Conservation (phyloP, 176 grass and related monocot species). For the Eremochloa ophiuroides region DNA sequence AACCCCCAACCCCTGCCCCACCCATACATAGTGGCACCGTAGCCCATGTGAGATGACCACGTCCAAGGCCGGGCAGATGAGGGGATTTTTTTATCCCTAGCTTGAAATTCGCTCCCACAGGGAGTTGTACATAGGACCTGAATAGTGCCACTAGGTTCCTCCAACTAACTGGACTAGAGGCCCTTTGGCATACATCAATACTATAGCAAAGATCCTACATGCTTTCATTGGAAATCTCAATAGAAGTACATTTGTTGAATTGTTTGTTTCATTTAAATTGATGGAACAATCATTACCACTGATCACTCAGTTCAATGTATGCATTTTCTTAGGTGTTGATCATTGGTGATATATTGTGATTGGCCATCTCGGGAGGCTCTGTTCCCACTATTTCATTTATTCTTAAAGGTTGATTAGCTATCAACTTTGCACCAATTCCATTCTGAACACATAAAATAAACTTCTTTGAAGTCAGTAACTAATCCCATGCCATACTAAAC, state of each 20-base stretch:
- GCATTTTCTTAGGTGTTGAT: neutral
- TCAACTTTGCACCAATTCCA: neutral
- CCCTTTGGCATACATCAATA: neutral
- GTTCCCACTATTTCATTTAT: neutral
- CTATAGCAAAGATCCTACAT: neutral
- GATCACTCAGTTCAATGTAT: neutral
- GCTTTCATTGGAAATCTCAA: neutral
- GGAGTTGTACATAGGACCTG: no score
- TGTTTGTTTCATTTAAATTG: neutral
- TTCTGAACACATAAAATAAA: neutral
- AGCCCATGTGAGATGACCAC: no score
- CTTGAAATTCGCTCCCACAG: no score
- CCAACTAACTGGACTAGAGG: no score
- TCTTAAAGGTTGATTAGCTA: neutral
- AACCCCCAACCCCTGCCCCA: no score
- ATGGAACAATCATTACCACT: neutral
- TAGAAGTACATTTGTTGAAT: neutral
- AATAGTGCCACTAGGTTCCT: no score
- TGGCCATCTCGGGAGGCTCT: neutral
- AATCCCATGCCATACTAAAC: neutral
- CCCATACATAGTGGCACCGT: no score
- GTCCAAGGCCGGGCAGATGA: no score
- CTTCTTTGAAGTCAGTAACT: neutral
- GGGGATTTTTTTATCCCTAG: no score
- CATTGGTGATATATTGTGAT: neutral